Percentiles rank a stretch among this genome's conserved stretches.
These are phyloP conservation scores for Pyrenochaeta sp. DNA, from an alignment of 2,329 filamentous ascomycete species.

Conservation along the genomic window DNA sequence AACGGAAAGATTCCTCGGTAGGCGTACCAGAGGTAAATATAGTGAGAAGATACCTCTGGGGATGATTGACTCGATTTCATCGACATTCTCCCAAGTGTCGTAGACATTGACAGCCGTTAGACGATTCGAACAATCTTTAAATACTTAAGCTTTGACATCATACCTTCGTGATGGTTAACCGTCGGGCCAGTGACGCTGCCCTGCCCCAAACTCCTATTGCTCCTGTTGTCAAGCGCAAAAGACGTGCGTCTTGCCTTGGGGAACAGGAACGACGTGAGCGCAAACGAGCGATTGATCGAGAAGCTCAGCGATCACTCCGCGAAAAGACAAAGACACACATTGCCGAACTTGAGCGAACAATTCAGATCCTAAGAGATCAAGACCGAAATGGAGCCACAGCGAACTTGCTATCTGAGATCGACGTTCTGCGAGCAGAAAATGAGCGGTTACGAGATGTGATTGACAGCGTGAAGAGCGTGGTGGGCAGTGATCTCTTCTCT, in stretches of 20 bases:
- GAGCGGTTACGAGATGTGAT: conserved; percentile 44
- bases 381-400: conserved; percentile 44
- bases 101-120: conserved; percentile 11
- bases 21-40: conserved; percentile 13
- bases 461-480: conserved; percentile 44
- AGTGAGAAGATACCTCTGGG: conserved; percentile 1
- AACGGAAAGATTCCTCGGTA: conserved; percentile 15
- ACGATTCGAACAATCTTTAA: conserved; percentile 19
- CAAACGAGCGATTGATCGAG: conserved; percentile 48
- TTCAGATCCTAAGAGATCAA: conserved; percentile 45
- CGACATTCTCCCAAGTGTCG: conserved; percentile 9
- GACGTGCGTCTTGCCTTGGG: conserved; percentile 44
- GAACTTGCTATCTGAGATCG: conserved; percentile 43
- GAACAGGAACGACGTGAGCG: conserved; percentile 47
- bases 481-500: conserved; percentile 34
- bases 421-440: conserved; percentile 43
- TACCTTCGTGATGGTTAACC: conserved; percentile 34
- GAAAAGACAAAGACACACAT: conserved; percentile 51
- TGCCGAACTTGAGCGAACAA: conserved; percentile 47
- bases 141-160: conserved; percentile 13
- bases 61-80: conserved; percentile 18
- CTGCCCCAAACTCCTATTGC: conserved; percentile 28
- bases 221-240: conserved; percentile 44
- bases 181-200: conserved; percentile 34
- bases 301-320: conserved; percentile 45